phyloP scores from a whole-genome alignment of 2,329 filamentous ascomycete species.

The Fusarium vanettenii region DNA sequence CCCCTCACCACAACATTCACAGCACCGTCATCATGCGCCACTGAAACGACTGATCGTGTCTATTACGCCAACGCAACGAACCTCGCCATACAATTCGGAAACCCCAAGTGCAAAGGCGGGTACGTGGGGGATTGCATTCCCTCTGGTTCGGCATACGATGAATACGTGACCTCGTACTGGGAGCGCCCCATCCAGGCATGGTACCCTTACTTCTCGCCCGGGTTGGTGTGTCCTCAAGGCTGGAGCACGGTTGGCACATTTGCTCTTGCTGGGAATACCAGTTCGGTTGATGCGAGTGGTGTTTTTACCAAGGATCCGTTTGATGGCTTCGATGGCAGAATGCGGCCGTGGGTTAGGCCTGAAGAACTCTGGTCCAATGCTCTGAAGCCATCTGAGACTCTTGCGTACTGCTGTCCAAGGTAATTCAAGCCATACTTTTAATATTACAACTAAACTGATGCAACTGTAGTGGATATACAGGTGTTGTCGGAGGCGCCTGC shows the following conservation, averaged over 20 bases:
- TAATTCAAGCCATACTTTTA: rapidly evolving
- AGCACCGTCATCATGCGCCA: conserved; percentile 37
- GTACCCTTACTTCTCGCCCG: neutral
- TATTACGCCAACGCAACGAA: neutral
- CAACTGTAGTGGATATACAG: conserved; percentile 23
- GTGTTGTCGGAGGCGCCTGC: conserved; percentile 11
- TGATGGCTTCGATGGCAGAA: neutral
- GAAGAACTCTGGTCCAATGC: conserved; percentile 6
- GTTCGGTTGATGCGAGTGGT: neutral
- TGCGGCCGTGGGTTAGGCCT: neutral
- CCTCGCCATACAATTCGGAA: neutral
- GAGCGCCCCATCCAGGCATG: neutral
- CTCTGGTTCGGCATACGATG: conserved; percentile 27
- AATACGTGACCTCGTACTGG: neutral
- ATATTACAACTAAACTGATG: neutral
- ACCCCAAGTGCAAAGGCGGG: conserved; percentile 9
- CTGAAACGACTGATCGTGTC: conserved; percentile 11
- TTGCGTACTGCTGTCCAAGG: conserved; percentile 4
- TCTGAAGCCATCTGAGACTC: conserved; percentile 9
- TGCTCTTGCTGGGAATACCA: conserved; percentile 5
- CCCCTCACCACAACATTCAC: conserved; percentile 47
- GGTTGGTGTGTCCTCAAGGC: conserved; percentile 31
- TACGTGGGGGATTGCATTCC: conserved; percentile 37
- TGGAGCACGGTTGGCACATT: conserved; percentile 41
- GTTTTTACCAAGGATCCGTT: conserved; percentile 21